phyloP scores from a whole-genome alignment of 164 flowering plant species.

The Vitis cinerea region DNA sequence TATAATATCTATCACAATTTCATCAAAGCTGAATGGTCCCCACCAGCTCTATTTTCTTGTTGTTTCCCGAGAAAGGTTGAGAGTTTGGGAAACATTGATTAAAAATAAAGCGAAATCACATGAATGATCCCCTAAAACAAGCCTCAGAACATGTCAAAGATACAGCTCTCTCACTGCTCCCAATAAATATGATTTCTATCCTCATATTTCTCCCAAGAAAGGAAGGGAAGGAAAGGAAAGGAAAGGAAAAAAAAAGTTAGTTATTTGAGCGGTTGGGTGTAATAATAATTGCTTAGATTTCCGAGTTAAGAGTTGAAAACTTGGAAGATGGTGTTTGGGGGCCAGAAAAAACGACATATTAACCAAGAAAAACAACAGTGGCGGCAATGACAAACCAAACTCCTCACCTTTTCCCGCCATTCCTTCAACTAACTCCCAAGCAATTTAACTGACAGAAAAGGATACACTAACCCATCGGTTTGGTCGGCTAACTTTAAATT shows the following conservation, averaged over 20 bases:
- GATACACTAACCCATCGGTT: conserved; percentile 14
- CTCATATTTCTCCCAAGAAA: not conserved
- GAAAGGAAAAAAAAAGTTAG: not conserved
- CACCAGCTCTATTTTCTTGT: no score
- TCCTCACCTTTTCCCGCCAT: conserved; percentile 1
- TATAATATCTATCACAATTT: no score
- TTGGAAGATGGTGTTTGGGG: conserved; percentile 14
- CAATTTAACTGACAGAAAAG: conserved; percentile 13
- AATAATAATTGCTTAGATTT: conserved; percentile 15
- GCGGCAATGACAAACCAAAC: conserved; percentile 7
- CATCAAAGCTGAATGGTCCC: no score
- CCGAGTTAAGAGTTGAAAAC: not conserved
- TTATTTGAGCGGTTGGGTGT: not conserved
- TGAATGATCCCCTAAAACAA: not conserved
- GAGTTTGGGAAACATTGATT: not conserved
- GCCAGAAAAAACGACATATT: conserved; percentile 5
- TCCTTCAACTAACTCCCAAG: not conserved
- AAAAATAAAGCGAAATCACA: not conserved
- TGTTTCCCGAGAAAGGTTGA: no score
- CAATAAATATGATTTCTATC: not conserved
- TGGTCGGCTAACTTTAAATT: conserved; percentile 5
- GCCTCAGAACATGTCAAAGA: not conserved
- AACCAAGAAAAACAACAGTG: conserved; percentile 1
- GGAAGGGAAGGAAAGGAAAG: not conserved
- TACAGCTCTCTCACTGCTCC: not conserved